Percentiles rank a stretch among this genome's conserved stretches.
Evolutionary conservation across 1,139 yeast species (phyloP).

Genomic region (Debaryomyces udenii): DNA sequence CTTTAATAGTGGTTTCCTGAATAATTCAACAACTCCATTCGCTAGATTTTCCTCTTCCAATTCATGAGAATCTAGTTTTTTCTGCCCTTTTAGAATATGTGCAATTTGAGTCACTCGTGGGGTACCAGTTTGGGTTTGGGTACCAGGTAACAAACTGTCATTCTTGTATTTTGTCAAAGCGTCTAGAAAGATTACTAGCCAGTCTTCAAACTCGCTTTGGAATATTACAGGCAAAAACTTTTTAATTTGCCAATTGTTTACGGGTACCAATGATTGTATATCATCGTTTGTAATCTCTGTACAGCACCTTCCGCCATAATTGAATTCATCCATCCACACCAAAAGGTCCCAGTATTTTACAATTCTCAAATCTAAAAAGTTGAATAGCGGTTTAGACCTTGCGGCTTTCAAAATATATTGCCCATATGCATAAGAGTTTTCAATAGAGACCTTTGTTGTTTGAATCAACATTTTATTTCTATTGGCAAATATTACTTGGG

Average conservation of each 20-base stretch:
- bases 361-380: slow-evolving; percentile 75
- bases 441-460: slow-evolving; percentile 79
- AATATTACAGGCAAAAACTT: slow-evolving; percentile 73
- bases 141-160: slow-evolving; percentile 37
- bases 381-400: slow-evolving; percentile 79
- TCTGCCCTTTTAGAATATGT: slow-evolving; percentile 52
- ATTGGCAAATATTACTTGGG: slow-evolving; percentile 78
- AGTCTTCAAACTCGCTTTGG: slow-evolving; percentile 83
- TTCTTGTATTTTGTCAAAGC: slow-evolving; percentile 62
- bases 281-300: slow-evolving; percentile 58
- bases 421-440: slow-evolving; percentile 91
- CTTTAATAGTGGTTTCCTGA: slow-evolving; percentile 66
- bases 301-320: slow-evolving; percentile 84
- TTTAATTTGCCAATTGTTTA: slow-evolving; percentile 81
- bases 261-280: slow-evolving; percentile 57
- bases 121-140: slow-evolving; percentile 43
- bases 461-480: slow-evolving; percentile 73
- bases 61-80: slow-evolving; percentile 33
- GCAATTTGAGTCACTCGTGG: slow-evolving; percentile 70
- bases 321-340: slow-evolving; percentile 93
- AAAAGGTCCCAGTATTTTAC: slow-evolving; percentile 86
- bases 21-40: slow-evolving; percentile 48
- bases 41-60: slow-evolving; percentile 38
- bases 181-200: slow-evolving; percentile 80
- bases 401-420: slow-evolving; percentile 81